Conservation (phyloP, 768 basidiomycete genomes). For the Xerocomus brunneocitrinus region DNA sequence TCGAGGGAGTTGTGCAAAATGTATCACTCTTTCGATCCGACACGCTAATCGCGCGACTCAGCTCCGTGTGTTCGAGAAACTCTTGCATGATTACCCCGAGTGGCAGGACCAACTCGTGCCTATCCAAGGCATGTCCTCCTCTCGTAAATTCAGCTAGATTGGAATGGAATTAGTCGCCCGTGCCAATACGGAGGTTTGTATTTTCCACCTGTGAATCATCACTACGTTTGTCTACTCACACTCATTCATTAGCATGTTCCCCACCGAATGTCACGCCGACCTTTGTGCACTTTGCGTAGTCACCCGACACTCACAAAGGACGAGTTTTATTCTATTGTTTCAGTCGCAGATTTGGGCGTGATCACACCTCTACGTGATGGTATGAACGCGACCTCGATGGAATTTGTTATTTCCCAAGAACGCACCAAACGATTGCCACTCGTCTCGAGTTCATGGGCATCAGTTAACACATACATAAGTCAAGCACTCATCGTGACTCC, state of each 20-base stretch:
- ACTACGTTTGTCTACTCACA: constrained; percentile 49
- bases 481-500: constrained; percentile 91
- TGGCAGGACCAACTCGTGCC: constrained; percentile 90
- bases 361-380: constrained; percentile 95
- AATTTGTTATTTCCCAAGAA: constrained; percentile 93
- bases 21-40: constrained; percentile 29
- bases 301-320: constrained; percentile 97
- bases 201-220: constrained; percentile 98
- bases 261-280: not conserved
- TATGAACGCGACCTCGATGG: constrained; percentile 99
- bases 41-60: constrained; percentile 20
- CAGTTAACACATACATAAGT: constrained; percentile 71
- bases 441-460: constrained; percentile 97
- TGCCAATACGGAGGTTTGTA: constrained; percentile 91
- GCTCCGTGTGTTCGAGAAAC: constrained; percentile 94
- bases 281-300: constrained; percentile 37
- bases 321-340: constrained; percentile 93
- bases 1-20: constrained; percentile 97
- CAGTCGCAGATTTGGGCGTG: constrained; percentile 89
- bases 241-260: too few relatives aligned
- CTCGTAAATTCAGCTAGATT: constrained; percentile 90
- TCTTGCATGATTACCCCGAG: constrained; percentile 90
- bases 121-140: constrained; percentile 86
- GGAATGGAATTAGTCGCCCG: constrained; percentile 90
- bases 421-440: constrained; percentile 79